Conservation (phyloP, 2,329 filamentous ascomycete genomes). For the Neurospora sp. region DNA sequence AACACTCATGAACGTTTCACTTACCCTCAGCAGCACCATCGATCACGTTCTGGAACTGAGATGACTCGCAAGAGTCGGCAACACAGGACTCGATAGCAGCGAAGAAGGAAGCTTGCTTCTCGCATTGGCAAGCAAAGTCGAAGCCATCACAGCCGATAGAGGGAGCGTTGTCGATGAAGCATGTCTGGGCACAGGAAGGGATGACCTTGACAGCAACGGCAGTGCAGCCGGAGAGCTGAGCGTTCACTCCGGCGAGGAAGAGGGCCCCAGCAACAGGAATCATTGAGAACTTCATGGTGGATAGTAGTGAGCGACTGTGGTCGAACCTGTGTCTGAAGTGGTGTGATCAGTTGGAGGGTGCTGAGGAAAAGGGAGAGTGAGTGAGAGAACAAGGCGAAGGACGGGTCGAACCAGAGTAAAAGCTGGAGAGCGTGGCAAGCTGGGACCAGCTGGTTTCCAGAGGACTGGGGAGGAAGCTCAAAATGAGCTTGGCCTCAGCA, state of each 20-base stretch:
- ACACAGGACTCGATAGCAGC: conserved; percentile 25
- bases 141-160: conserved; percentile 21
- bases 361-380: background rate
- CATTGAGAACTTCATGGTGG: conserved; percentile 9
- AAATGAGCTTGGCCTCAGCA: too few species aligned
- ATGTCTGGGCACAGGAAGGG: conserved; percentile 23
- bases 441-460: background rate
- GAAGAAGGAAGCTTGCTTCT: conserved; percentile 20
- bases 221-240: conserved; percentile 14
- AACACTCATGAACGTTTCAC: conserved; percentile 1
- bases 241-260: background rate
- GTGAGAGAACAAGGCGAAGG: background rate
- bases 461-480: background rate
- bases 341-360: background rate
- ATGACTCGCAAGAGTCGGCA: conserved; percentile 15
- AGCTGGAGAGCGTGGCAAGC: background rate
- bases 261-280: conserved; percentile 2
- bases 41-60: conserved; percentile 22
- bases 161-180: conserved; percentile 22
- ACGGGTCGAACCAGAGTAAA: background rate
- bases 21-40: conserved; percentile 21
- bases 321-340: background rate
- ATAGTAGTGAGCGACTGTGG: background rate
- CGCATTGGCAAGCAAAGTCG: conserved; percentile 25
- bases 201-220: conserved; percentile 19